phyloP scores from a whole-genome alignment of 306 rosid genomes.

The Mimosa pudica region DNA sequence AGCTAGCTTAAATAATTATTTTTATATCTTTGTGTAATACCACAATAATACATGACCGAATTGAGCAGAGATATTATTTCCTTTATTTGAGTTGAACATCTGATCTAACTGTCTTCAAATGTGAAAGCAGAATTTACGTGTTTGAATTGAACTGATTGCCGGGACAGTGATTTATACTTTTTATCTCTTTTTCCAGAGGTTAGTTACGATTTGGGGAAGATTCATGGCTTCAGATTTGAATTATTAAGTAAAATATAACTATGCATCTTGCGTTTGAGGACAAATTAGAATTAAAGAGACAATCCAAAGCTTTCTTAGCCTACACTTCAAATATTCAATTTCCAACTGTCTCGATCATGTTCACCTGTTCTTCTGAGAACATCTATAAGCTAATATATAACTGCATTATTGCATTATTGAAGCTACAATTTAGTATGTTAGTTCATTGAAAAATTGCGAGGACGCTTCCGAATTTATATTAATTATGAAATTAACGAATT shows the following conservation, averaged over 20 bases:
- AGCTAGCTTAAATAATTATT: background rate
- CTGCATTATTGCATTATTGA: background rate
- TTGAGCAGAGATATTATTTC: background rate
- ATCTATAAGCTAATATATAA: background rate
- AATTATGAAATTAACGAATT: background rate
- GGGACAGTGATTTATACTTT: slow-evolving; percentile 14
- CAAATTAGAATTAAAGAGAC: background rate
- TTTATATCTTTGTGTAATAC: background rate
- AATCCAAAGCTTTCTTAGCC: slow-evolving; percentile 41
- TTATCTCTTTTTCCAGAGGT: slow-evolving; percentile 30
- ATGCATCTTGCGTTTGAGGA: background rate
- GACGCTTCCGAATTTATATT: background rate
- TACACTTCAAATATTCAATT: slow-evolving; percentile 43
- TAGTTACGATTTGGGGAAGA: slow-evolving; percentile 54
- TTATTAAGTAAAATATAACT: slow-evolving; percentile 26
- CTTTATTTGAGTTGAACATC: background rate
- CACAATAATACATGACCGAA: background rate
- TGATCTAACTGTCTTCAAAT: slow-evolving; percentile 13
- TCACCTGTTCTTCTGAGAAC: slow-evolving; percentile 39
- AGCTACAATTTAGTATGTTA: background rate
- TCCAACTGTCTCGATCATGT: slow-evolving; percentile 34
- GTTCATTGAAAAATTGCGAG: slow-evolving; percentile 11
- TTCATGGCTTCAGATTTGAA: slow-evolving; percentile 33
- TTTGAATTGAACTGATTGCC: slow-evolving; percentile 29
- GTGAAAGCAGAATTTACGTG: slow-evolving; percentile 30